phyloP scores from a whole-genome alignment of 2,329 filamentous ascomycete genomes.

The Zymoseptoria brevis region DNA sequence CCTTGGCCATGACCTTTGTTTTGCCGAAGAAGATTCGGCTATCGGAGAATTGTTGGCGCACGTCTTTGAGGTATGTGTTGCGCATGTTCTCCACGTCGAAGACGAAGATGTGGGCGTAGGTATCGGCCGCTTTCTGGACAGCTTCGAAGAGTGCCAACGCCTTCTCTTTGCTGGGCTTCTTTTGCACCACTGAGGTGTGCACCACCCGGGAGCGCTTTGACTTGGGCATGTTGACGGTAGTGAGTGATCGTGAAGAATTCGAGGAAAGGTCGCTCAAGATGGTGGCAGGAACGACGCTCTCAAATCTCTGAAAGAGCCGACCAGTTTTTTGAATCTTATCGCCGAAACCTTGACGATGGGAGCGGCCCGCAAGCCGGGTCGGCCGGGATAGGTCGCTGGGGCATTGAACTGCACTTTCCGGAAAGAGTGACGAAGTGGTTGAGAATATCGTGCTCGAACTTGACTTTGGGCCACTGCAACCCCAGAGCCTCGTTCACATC shows the following conservation, averaged over 20 bases:
- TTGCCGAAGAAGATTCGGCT: slow-evolving; percentile 96
- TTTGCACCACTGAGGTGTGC: slow-evolving; percentile 82
- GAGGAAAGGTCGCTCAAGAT: neutral
- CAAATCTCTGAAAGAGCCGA: neutral
- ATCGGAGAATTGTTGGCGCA: slow-evolving; percentile 76
- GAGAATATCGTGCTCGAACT: neutral
- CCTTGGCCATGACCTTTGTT: slow-evolving; percentile 97
- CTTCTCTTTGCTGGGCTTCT: slow-evolving; percentile 79
- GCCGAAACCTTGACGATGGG: no score
- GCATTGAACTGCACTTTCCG: no score
- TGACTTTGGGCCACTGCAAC: neutral
- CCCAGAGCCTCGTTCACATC: neutral
- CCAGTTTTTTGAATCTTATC: no score
- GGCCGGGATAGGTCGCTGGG: no score
- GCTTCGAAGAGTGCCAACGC: slow-evolving; percentile 81
- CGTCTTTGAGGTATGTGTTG: slow-evolving; percentile 89
- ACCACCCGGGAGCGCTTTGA: slow-evolving; percentile 88
- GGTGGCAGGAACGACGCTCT: neutral
- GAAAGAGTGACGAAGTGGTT: no score
- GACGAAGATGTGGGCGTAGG: slow-evolving; percentile 87
- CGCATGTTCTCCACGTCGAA: slow-evolving; percentile 96
- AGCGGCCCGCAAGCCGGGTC: no score
- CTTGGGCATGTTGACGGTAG: slow-evolving; percentile 67
- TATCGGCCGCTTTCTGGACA: slow-evolving; percentile 74
- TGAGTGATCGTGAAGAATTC: neutral